phyloP scores from a whole-genome alignment of 257 asterid species.

The Ilex aquifolium region DNA sequence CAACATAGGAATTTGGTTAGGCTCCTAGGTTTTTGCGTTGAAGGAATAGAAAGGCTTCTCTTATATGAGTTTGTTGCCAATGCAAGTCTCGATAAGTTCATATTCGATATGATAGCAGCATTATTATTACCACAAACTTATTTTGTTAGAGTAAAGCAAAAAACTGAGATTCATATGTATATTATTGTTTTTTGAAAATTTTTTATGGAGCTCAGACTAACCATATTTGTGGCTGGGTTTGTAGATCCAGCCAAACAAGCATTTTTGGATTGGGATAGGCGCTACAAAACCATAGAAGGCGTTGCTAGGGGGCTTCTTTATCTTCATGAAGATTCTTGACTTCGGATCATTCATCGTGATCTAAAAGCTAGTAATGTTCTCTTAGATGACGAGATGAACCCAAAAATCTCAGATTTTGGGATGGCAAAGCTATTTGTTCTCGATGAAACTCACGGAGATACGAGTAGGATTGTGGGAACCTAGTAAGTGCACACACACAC shows the following conservation, averaged over 20 bases:
- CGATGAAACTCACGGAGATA: too few relatives aligned
- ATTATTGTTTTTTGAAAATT: too few relatives aligned
- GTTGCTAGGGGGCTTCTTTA: neutral
- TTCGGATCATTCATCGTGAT: neutral
- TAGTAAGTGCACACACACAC: too few relatives aligned
- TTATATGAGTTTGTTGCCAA: constrained; percentile 23
- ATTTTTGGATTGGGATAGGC: neutral
- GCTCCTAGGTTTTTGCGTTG: constrained; percentile 18
- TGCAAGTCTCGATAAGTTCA: constrained; percentile 24
- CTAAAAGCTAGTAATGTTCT: too few relatives aligned
- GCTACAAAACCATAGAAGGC: neutral
- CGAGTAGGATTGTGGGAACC: too few relatives aligned
- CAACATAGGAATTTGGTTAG: constrained; percentile 28
- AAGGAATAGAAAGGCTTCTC: constrained; percentile 18
- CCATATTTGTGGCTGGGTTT: neutral
- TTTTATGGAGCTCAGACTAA: neutral
- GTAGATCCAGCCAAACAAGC: neutral
- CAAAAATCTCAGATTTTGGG: too few relatives aligned
- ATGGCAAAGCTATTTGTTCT: too few relatives aligned
- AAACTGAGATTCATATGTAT: neutral
- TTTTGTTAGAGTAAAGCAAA: neutral
- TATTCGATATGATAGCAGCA: constrained; percentile 22
- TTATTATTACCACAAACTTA: too few relatives aligned
- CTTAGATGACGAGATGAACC: too few relatives aligned
- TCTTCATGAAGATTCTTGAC: neutral